Evolutionary conservation across 345 rosid genomes (phyloP).

Genomic region (Populus davidiana): DNA sequence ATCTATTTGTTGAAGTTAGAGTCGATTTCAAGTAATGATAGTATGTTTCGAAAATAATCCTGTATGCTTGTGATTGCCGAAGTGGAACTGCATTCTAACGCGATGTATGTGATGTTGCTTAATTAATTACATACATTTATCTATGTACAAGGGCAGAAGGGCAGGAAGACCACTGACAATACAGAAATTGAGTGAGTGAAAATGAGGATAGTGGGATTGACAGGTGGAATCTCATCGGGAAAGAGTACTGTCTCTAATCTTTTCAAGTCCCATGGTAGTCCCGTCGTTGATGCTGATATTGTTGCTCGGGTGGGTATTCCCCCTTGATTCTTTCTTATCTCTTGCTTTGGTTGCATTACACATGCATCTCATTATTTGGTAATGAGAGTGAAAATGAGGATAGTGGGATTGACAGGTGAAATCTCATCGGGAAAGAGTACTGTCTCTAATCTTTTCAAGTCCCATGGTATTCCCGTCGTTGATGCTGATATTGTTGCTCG

Average conservation of each 20-base stretch:
- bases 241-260: slow-evolving; percentile 84
- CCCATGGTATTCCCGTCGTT: slow-evolving; percentile 64
- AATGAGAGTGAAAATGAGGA: slow-evolving; percentile 53
- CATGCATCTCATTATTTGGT: neutral
- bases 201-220: slow-evolving; percentile 81
- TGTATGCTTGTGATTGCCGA: neutral
- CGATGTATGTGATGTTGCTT: neutral
- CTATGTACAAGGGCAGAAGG: neutral
- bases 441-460: slow-evolving; percentile 72
- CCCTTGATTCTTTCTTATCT: neutral
- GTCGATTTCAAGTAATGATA: neutral
- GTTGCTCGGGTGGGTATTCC: slow-evolving; percentile 75
- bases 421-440: slow-evolving; percentile 92
- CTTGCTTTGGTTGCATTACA: neutral
- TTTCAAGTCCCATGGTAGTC: slow-evolving; percentile 65
- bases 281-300: slow-evolving; percentile 76
- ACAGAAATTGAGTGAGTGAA: slow-evolving; percentile 1
- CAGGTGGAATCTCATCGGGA: slow-evolving; percentile 93
- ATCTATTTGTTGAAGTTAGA: neutral
- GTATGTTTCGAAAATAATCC: neutral
- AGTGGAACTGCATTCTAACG: neutral
- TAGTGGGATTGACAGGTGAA: slow-evolving; percentile 85
- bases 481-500: slow-evolving; percentile 84
- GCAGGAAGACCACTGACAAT: neutral
- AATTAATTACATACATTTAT: neutral